A percentile compares a stretch with the other conserved stretches of the same genome.
Evolutionary conservation across 768 basidiomycete genomes (phyloP).

Genomic region (Pleurotus salmoneostramineus): DNA sequence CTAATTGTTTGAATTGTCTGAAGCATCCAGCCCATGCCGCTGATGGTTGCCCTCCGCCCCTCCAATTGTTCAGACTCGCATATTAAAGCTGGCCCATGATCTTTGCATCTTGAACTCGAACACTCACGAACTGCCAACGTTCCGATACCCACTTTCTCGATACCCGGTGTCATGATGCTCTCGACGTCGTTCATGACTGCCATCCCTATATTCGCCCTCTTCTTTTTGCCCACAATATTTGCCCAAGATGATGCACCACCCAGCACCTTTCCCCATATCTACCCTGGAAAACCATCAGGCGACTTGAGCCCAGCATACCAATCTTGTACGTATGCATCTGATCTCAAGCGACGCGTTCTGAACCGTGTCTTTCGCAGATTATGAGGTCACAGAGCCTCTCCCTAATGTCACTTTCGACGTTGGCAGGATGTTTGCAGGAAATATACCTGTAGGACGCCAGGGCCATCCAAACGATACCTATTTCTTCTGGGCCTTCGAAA

Average conservation of each 20-base stretch:
- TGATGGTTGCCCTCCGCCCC: neutral
- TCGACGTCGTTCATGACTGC: constrained; percentile 19
- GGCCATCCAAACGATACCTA: constrained; percentile 63
- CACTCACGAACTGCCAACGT: constrained; percentile 2
- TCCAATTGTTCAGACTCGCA: neutral
- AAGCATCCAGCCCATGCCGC: neutral
- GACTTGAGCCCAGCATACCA: constrained; percentile 60
- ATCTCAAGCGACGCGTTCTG: neutral
- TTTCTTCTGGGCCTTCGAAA: constrained; percentile 66
- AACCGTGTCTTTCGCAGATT: constrained; percentile 36
- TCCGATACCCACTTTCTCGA: constrained; percentile 6
- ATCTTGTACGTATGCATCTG: constrained; percentile 36
- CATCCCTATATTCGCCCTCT: constrained; percentile 17
- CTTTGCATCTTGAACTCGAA: neutral
- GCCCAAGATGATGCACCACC: constrained; percentile 24
- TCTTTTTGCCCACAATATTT: constrained; percentile 13
- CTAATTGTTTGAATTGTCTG: neutral
- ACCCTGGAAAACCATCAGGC: constrained; percentile 41
- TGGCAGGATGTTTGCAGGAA: constrained; percentile 58
- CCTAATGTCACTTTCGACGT: constrained; percentile 59
- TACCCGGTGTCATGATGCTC: constrained; percentile 15
- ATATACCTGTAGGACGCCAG: constrained; percentile 54
- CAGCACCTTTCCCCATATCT: constrained; percentile 42
- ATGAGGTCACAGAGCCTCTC: constrained; percentile 48
- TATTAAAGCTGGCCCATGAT: neutral